Base-by-base conservation (phyloP, 2,329 filamentous ascomycete species). In the Chalaropsis ovoidea region DNA sequence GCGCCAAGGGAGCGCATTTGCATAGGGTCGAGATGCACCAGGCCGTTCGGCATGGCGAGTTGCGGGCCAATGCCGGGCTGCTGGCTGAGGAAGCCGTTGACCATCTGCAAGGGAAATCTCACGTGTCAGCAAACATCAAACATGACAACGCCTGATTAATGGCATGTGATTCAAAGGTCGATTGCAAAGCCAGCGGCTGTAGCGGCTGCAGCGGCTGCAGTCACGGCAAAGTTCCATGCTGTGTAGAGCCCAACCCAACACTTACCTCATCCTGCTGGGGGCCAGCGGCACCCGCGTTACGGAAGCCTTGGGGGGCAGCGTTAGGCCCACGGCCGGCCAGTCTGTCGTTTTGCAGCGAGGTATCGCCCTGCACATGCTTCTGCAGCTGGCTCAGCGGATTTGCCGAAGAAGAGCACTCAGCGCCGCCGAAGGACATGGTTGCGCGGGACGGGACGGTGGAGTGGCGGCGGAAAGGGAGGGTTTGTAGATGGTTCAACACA, bases 331-430 rank as follows among this genome's bases (percentile, higher is more conserved):
- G 81, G 69, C 89, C 90, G 68, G 89, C 86, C 68, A 97, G 80
- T 67, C 94, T 85, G 76, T 99, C 94, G 72, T 92, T 83, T 77
- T 97, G 94, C 67, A 97, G 80, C 67, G 89, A 94, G 77, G 92
- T 95, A 79, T 99, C 94, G 81, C 95, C 90, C 74, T 95, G 89
- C 66, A 94, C 90, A 76, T 96, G 92, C 77, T 99, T 99, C 69
- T 92, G 90, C 76, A 99, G 95, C 80, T 97, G 94, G 74, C 90
- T 93, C 72, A 99, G 86, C 67, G 95, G 94, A 76, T 99, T 99
- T 73, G 88, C 90, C 70, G 89, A 91, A 68, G 94, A 95, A 66
- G 93, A 97, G 82, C 94, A 99, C 79, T 97, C 94, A 71, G 93
- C 89, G 71, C 93, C 92, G 76, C 90, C 90, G 76, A 99, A 97